Evolutionary conservation across 1,139 yeast species (phyloP).

Genomic region (Meyerozyma smithsonii): DNA sequence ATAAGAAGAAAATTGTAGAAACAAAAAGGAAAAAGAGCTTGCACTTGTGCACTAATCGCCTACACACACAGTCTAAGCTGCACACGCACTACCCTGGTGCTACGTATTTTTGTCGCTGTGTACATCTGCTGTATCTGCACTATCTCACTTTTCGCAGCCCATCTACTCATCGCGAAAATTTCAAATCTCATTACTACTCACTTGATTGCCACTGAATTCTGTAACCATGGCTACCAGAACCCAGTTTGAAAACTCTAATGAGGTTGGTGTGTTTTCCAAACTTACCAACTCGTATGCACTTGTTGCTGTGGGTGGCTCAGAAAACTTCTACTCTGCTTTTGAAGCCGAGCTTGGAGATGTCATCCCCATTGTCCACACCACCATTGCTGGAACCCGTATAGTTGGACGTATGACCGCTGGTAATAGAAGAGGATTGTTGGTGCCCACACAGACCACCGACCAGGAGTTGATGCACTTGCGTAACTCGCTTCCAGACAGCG

Average conservation of each 20-base stretch:
- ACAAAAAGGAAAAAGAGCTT: too few species aligned
- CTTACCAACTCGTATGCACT: slow-evolving; percentile 94
- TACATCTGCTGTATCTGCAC: background rate
- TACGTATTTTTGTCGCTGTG: too few species aligned
- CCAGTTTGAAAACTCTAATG: slow-evolving; percentile 94
- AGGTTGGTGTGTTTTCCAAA: slow-evolving; percentile 96
- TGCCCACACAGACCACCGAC: slow-evolving; percentile 98
- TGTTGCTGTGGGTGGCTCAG: slow-evolving; percentile 97
- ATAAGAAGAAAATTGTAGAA: too few species aligned
- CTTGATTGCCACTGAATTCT: background rate
- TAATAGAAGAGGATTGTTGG: slow-evolving; percentile 93
- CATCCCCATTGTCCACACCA: slow-evolving; percentile 92
- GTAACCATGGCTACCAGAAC: slow-evolving; percentile 44
- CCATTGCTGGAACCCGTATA: slow-evolving; percentile 97
- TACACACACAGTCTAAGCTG: background rate
- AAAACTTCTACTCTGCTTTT: slow-evolving; percentile 94
- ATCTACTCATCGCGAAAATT: background rate
- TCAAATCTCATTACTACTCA: background rate
- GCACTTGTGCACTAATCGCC: background rate
- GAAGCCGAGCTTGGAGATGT: slow-evolving; percentile 97
- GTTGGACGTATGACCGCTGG: slow-evolving; percentile 99
- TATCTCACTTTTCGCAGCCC: background rate
- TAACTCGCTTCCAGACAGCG: slow-evolving; percentile 94
- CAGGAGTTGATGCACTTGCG: slow-evolving; percentile 97
- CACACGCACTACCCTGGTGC: background rate